These are phyloP conservation scores for Fusarium irregulare DNA, from an alignment of 2,329 filamentous ascomycete genomes.

Conservation along the genomic window DNA sequence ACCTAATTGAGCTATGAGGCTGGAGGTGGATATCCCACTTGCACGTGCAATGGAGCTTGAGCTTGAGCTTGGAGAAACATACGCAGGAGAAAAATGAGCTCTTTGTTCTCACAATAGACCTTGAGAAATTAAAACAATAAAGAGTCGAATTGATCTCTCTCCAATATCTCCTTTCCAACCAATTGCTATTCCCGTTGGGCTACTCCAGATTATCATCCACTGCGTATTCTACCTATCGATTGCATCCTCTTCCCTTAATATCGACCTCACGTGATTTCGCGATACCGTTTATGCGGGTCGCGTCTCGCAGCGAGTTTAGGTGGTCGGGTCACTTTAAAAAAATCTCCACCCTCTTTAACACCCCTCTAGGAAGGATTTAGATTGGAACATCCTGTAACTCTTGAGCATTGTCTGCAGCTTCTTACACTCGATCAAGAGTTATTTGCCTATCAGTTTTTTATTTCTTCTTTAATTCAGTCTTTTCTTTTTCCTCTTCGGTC, in stretches of 20 bases:
- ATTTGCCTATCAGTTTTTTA: not conserved
- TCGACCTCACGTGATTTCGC: slow-evolving; percentile 43
- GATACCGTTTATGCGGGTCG: slow-evolving; percentile 35
- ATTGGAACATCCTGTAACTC: slow-evolving; percentile 19
- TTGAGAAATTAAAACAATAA: not conserved
- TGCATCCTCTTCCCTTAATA: not conserved
- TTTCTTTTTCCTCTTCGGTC: not conserved
- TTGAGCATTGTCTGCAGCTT: not conserved
- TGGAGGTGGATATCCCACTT: slow-evolving; percentile 34
- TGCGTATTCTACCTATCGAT: not conserved
- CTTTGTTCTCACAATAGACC: slow-evolving; percentile 19
- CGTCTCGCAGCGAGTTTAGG: slow-evolving; percentile 25
- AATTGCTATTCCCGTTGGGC: not conserved
- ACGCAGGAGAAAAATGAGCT: not conserved
- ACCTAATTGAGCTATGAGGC: slow-evolving; percentile 12
- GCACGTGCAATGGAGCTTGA: slow-evolving; percentile 38
- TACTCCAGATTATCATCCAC: not conserved
- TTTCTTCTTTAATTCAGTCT: not conserved
- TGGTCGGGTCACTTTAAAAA: slow-evolving; percentile 14
- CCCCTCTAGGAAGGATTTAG: slow-evolving; percentile 19
- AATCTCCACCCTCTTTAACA: slow-evolving; percentile 28
- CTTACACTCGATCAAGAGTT: not conserved
- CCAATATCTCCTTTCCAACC: not conserved
- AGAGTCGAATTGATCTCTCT: not conserved
- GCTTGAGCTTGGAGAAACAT: slow-evolving; percentile 10